Base-by-base conservation (phyloP, 352 stramenopile genomes). In the Phytopythium montanum region DNA sequence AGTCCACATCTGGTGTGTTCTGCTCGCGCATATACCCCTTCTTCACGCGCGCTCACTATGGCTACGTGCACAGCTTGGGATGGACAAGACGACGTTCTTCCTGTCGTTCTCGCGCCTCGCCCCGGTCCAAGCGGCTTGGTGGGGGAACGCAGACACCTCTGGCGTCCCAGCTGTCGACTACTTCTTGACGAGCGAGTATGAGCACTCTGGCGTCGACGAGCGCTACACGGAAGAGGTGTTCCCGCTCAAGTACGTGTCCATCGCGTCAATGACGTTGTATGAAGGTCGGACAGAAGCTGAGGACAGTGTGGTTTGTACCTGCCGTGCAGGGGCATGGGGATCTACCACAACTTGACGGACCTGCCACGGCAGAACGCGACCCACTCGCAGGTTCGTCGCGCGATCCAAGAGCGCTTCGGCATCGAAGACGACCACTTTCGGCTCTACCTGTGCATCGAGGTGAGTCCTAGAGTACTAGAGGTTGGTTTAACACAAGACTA, bases 71-170 rank as follows among this genome's bases (percentile, higher is more conserved):
- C 55, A 94, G 84, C 70, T 94, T 36, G 84, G 84, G 6, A 84
- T 86, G 68, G 81, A 94, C 63, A 86, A 88, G 39, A 81, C 76
- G n/a, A 87, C 79, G 9, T 94, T 81, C 52, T 91, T 92, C 48
- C 41, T 94, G 23, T 81, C 80, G 31, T 82, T 88, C 25, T 62
- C 75, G 55, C 81, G 81, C 0, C 68, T 94, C 26, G 85, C 85
- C 18, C 72, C 73, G 12, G 56, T 90, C 8, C 85, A 94, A 69
- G 82, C 82, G 3, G 78, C 66, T 54, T 94, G 82, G 82, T 92
- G 79, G 75, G 82, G 79, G 6, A 88, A 89, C 52, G 68, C 85
- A 14, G 85, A 92, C 57, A 94, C 85, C 0, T 81, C 80, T 0
- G 80, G 85, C 10, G 72, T 90, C 0, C 77, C 74, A 25, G 70